Percentiles rank a stretch among this genome's conserved stretches.
Conservation (phyloP, 2,329 filamentous ascomycete genomes). For the Septoria petroselini region DNA sequence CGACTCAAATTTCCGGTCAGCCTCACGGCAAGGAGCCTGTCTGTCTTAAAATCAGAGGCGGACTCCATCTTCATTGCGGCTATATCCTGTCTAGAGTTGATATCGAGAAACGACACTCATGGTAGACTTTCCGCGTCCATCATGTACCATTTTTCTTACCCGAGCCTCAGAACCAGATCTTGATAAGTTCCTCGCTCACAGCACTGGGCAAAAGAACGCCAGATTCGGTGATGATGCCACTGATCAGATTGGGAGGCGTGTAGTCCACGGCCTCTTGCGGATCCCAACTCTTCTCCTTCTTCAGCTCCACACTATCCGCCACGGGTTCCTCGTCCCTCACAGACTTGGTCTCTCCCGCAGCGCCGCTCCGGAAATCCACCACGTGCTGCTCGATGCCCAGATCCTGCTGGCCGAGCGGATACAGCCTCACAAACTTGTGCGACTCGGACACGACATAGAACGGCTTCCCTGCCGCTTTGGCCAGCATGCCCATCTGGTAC, state of each 20-base stretch:
- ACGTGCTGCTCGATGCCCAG: constrained; percentile 76
- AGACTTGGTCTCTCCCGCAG: constrained; percentile 19
- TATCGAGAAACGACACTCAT: too few species aligned
- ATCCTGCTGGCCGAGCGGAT: constrained; percentile 77
- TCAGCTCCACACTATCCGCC: constrained; percentile 32
- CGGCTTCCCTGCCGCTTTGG: constrained; percentile 67
- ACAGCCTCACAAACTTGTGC: constrained; percentile 91
- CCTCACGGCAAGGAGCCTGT: not conserved
- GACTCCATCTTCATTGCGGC: too few species aligned
- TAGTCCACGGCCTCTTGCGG: constrained; percentile 58
- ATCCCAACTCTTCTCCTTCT: constrained; percentile 30
- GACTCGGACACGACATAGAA: constrained; percentile 93
- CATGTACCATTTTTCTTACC: not conserved
- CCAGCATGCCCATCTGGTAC: constrained; percentile 81
- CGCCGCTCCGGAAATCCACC: constrained; percentile 63
- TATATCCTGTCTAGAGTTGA: too few species aligned
- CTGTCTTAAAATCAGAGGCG: not conserved
- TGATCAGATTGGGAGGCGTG: constrained; percentile 65
- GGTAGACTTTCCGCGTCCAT: too few species aligned
- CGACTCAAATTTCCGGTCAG: not conserved
- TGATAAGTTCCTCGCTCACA: constrained; percentile 67
- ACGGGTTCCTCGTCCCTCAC: constrained; percentile 30
- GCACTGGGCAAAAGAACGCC: constrained; percentile 68
- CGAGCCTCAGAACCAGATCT: constrained; percentile 51
- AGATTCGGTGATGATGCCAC: constrained; percentile 71